A percentile compares a stretch with the other conserved stretches of the same genome.
Conservation (phyloP, 768 basidiomycete genomes). For the Boletus rufocinnamomeus region DNA sequence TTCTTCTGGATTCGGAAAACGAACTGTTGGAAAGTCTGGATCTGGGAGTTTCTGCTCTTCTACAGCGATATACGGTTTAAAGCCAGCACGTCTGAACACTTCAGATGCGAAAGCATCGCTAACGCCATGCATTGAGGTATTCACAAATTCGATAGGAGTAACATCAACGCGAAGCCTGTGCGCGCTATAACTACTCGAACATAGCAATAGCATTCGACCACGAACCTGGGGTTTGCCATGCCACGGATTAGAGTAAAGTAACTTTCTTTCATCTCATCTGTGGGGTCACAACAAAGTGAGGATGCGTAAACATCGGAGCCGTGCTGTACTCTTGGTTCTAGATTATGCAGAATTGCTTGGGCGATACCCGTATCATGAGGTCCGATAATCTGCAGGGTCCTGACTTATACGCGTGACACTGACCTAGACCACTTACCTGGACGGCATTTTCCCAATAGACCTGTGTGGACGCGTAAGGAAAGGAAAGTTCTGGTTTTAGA, state of each 20-base stretch:
- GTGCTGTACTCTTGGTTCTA: conserved; percentile 53
- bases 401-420: neutral
- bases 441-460: conserved; percentile 91
- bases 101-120: conserved; percentile 61
- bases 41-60: conserved; percentile 70
- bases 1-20: conserved; percentile 90
- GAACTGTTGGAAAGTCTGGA: conserved; percentile 83
- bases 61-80: conserved; percentile 61
- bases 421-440: conserved; percentile 49
- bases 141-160: conserved; percentile 61
- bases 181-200: neutral
- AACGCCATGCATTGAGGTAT: conserved; percentile 92
- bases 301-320: conserved; percentile 39
- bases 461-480: conserved; percentile 37
- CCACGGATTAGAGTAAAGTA: conserved; percentile 52
- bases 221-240: conserved; percentile 24
- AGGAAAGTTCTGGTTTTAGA: neutral
- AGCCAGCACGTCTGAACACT: conserved; percentile 61
- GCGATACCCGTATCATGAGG: conserved; percentile 85
- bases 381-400: conserved; percentile 63
- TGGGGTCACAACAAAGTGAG: conserved; percentile 53
- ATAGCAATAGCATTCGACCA: neutral
- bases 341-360: conserved; percentile 57
- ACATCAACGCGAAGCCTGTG: conserved; percentile 12
- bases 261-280: conserved; percentile 54